Percentiles rank a stretch among this genome's conserved stretches.
phyloP scores from a whole-genome alignment of 1,284 basidiomycete species.

The Mycosarcoma maydis region DNA sequence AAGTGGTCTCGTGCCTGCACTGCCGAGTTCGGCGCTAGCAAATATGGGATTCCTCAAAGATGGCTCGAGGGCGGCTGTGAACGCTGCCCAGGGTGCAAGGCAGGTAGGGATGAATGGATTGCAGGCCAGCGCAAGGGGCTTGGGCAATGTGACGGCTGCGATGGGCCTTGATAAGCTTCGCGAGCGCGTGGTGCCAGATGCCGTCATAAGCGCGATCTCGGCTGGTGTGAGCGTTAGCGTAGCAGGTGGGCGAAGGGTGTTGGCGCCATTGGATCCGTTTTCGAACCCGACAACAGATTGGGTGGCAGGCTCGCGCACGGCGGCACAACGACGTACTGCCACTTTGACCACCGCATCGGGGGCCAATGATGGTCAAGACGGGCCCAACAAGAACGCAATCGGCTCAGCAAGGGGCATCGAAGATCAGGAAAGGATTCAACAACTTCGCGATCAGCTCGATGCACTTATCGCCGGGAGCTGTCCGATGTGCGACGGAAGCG shows the following conservation, averaged over 20 bases:
- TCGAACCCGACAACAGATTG: conserved; percentile 45
- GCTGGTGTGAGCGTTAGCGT: conserved; percentile 59
- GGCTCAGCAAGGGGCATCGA: conserved; percentile 33
- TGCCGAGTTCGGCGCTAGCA: conserved; percentile 31
- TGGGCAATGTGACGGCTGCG: conserved; percentile 36
- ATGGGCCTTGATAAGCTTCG: conserved; percentile 58
- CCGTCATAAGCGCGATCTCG: conserved; percentile 61
- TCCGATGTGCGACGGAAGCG: conserved; percentile 57
- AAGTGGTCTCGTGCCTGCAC: conserved; percentile 33
- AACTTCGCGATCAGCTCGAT: conserved; percentile 61
- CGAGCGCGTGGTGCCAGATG: conserved; percentile 62
- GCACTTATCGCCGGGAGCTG: conserved; percentile 62
- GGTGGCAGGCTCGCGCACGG: conserved; percentile 43
- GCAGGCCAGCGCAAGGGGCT: conserved; percentile 31
- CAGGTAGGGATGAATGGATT: conserved; percentile 27
- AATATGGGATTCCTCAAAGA: conserved; percentile 43
- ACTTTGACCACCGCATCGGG: conserved; percentile 15
- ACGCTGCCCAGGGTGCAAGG: conserved; percentile 25
- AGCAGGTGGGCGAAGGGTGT: conserved; percentile 50
- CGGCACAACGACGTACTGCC: conserved; percentile 29
- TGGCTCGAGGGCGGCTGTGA: conserved; percentile 29
- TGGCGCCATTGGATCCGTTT: conserved; percentile 60
- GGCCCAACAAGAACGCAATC: background rate
- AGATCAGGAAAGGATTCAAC: conserved; percentile 54
- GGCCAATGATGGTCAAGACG: background rate